phyloP scores from a whole-genome alignment of 108 stramenopile genomes.

The Bacterosira constricta region DNA sequence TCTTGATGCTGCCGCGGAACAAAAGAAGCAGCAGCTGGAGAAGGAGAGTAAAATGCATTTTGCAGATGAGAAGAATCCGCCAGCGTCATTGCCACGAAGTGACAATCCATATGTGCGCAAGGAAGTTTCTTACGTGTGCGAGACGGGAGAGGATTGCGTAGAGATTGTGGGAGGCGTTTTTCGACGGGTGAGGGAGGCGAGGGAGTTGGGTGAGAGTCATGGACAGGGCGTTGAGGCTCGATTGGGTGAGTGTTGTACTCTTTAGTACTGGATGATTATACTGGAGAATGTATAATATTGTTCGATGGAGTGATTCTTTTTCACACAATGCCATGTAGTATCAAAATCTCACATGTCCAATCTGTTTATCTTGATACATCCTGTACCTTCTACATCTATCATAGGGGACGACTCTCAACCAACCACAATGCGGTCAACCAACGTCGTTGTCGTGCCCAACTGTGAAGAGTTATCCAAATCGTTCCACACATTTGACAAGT shows the following conservation, averaged over 20 bases:
- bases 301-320: too few species aligned
- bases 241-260: conserved; percentile 17
- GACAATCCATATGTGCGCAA: conserved; percentile 75
- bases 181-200: conserved; percentile 74
- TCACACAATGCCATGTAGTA: too few species aligned
- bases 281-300: too few species aligned
- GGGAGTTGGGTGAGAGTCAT: conserved; percentile 70
- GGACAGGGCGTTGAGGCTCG: conserved; percentile 52
- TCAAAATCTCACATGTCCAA: not conserved
- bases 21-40: conserved; percentile 1
- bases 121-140: conserved; percentile 83
- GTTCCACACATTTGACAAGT: conserved; percentile 63
- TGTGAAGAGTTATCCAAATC: conserved; percentile 51
- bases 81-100: not conserved
- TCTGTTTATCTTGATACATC: conserved; percentile 3
- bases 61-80: conserved; percentile 23
- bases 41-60: conserved; percentile 22
- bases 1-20: not conserved
- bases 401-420: conserved; percentile 29
- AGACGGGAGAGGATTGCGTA: conserved; percentile 51
- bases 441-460: conserved; percentile 77
- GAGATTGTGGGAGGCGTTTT: conserved; percentile 71
- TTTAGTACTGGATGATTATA: too few species aligned
- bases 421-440: conserved; percentile 70
- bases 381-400: not conserved